Conservation (phyloP, 2,329 filamentous ascomycete species). For the Sclerotinia nivalis region DNA sequence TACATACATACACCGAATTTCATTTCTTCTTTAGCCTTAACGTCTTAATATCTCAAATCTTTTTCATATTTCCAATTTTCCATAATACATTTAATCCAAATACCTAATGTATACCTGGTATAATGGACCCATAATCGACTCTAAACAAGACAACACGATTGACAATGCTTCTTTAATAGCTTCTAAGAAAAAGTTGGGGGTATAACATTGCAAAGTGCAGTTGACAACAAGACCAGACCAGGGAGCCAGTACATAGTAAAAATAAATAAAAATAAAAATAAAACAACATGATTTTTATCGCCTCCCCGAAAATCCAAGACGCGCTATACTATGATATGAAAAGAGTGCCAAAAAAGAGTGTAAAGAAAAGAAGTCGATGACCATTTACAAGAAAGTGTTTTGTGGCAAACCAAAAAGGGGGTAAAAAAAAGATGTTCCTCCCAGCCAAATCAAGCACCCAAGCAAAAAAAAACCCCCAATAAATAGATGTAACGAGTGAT, state of each 20-base stretch:
- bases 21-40: neutral
- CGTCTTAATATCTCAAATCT: neutral
- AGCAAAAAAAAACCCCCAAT: neutral
- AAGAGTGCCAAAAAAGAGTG: slow-evolving; percentile 13
- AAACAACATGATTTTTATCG: neutral
- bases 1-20: neutral
- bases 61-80: neutral
- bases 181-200: slow-evolving; percentile 4
- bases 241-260: slow-evolving; percentile 3
- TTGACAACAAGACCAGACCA: slow-evolving; percentile 6
- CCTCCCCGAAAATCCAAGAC: neutral
- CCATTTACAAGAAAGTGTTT: slow-evolving; percentile 19
- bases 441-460: neutral
- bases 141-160: slow-evolving; percentile 9
- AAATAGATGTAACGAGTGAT: neutral
- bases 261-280: neutral
- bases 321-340: neutral
- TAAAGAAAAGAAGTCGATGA: slow-evolving; percentile 14
- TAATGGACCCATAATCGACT: neutral
- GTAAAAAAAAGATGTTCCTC: neutral
- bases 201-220: slow-evolving; percentile 10
- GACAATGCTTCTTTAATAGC: neutral
- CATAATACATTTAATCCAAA: neutral
- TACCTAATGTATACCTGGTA: neutral
- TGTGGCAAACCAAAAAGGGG: neutral